Evolutionary conservation across 2,329 filamentous ascomycete genomes (phyloP).

Genomic region (Neofusicoccum kwambonambiense): DNA sequence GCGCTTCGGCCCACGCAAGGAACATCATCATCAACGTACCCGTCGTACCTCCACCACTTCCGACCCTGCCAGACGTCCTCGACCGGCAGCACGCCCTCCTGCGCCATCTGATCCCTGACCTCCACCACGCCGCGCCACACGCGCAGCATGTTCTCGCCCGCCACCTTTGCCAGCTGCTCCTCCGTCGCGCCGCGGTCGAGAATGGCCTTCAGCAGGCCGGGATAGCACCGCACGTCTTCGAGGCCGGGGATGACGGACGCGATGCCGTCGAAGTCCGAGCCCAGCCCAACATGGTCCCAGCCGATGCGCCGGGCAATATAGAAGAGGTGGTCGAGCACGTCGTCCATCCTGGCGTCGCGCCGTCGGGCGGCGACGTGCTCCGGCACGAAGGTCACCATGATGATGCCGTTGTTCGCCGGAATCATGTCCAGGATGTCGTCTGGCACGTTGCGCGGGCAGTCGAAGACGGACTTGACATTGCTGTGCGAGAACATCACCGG

Average conservation of each 20-base stretch:
- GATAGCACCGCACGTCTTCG: slow-evolving; percentile 15
- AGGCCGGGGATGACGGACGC: background rate
- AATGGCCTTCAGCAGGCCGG: slow-evolving; percentile 1
- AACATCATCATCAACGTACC: background rate
- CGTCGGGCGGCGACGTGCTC: background rate
- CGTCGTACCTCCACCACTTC: background rate
- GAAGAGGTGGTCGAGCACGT: slow-evolving; percentile 34
- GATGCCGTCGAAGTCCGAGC: slow-evolving; percentile 17
- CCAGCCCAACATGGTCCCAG: slow-evolving; percentile 34
- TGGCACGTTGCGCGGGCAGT: slow-evolving; percentile 22
- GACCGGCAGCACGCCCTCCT: background rate
- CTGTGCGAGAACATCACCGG: slow-evolving; percentile 17
- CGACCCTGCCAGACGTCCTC: background rate
- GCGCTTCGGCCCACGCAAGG: background rate
- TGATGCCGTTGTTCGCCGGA: slow-evolving; percentile 23
- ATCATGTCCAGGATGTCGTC: slow-evolving; percentile 25
- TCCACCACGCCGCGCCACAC: background rate
- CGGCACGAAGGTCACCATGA: slow-evolving; percentile 30
- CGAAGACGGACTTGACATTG: background rate
- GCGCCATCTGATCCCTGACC: background rate
- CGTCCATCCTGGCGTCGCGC: slow-evolving; percentile 16
- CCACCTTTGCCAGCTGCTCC: slow-evolving; percentile 9
- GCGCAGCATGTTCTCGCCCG: background rate
- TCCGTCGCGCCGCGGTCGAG: slow-evolving; percentile 2
- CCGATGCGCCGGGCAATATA: slow-evolving; percentile 33